Evolutionary conservation across 495 filamentous ascomycete species (phyloP), one percentile per base, ranked within the genome.

Genomic region (Halenospora varia): DNA sequence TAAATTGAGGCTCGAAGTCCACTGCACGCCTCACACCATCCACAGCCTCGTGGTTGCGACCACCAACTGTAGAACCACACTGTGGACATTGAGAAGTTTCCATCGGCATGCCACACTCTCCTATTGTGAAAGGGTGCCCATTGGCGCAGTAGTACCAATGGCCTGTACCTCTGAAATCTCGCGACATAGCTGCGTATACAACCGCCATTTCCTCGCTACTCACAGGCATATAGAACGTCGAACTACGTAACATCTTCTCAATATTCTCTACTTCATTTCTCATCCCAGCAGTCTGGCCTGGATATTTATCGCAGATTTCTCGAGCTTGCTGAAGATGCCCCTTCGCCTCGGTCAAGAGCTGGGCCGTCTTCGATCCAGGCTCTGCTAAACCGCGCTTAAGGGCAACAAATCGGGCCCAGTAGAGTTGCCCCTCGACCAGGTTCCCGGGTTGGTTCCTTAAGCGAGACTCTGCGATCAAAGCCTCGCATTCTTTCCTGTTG

Each of bases 61-160:
- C 88, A 45, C 86, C 88, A 47, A 91, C 77, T 2, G 71, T 55
- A 2, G 73, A 75, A 10, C 75, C 78, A 62, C 87, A 91, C 56
- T 90, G 78, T 2, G 88, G 87, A 57, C 88, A 92, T 23, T 62
- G 59, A 2, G 85, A 74, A 50, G 59, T 52, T 68, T 90, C 55
- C 78, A 87, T 85, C 0, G 88, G 81, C 74, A 81, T 82, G 10
- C 87, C 89, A 66, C 88, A 92, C 59, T 90, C 81, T 0, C 88
- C 87, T 35, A 89, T 72, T 0, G 86, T 86, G 62, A 91, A 91
- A 18, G 86, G 83, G 69, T 90, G 82, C 0, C 80, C 78, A 68
- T 89, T 89, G 41, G 52, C 67, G 57, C 86, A 89, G 15, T 75
- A 75, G 68, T 88, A 90, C 87, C 83, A 89, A 66, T 88, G 83